Base-by-base conservation (phyloP, 345 rosid genomes). In the Moringa oleifera region DNA sequence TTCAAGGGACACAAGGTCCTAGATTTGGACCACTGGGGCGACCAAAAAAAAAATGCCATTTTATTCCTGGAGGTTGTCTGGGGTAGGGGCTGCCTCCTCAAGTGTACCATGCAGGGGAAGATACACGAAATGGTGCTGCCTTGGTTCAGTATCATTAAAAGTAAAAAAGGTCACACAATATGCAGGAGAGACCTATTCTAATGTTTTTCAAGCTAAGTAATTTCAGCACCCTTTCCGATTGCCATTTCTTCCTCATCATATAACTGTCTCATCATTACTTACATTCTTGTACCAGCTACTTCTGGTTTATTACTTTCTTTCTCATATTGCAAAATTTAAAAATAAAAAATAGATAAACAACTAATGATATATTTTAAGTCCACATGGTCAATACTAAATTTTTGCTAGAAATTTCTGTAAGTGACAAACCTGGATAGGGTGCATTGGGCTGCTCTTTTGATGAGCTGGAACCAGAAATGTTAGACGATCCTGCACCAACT, bases 401-500 rank as follows among this genome's bases (percentile, higher is more conserved):
- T 15, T 1, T 41, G 13, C 47, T 41, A 15, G 47, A 41, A 4
- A 41, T 41, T 41, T 41, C 17, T 7, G 1, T 15, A 55, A 45
- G 31, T 24, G 41, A 79, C 82, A 63, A 77, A 87, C 94, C 94
- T 82, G 90, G 69, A 74, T 57, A 71, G 6, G 77, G 66, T 52
- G 65, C 77, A 73, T 64, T 69, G 12, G 54, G 71, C 63, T 64
- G 79, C 66, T 81, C 85, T 62, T 77, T 80, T 41, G 82, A 65
- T 61, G 88, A 74, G 66, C 74, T 67, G 62, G 75, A 75, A 57
- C 74, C 79, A 5, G 83, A 82, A 51, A 69, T 47, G 66, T 72
- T 68, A 61, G 81, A 74, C 6, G 81, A 73, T 61, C 73, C 76
- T 22, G 64, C 33, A 65, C 66, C 86, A 11, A 51, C 41, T 69